Evolutionary conservation across 140 eudicot species (phyloP).

Genomic region (Anethum foeniculum): DNA sequence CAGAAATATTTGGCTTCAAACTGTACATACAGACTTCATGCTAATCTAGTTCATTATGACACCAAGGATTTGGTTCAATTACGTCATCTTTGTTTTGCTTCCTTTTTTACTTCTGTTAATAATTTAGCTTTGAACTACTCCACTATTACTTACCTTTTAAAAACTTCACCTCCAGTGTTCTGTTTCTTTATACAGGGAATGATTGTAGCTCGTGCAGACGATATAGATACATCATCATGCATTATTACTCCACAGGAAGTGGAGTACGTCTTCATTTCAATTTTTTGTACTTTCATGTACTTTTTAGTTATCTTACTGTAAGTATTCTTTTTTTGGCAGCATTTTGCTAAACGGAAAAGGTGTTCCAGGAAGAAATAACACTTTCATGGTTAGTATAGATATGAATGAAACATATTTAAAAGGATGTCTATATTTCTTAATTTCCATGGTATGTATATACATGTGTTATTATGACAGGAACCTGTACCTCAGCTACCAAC

Average conservation of each 20-base stretch:
- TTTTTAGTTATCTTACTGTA: slow-evolving; percentile 1
- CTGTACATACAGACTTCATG: neutral
- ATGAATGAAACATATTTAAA: neutral
- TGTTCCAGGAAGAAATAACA: slow-evolving; percentile 29
- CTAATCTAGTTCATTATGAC: neutral
- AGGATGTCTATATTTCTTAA: neutral
- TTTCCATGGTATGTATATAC: slow-evolving; percentile 10
- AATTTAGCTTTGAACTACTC: neutral
- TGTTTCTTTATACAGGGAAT: slow-evolving; percentile 38
- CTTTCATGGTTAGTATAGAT: slow-evolving; percentile 33
- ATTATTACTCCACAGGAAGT: slow-evolving; percentile 35
- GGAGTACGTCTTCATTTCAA: slow-evolving; percentile 21
- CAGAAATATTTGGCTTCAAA: neutral
- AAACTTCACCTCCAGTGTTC: neutral
- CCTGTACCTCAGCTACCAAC: slow-evolving; percentile 46
- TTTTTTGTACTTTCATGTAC: neutral
- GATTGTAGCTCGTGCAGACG: slow-evolving; percentile 36
- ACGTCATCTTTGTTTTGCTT: neutral
- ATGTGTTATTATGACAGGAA: slow-evolving; percentile 22
- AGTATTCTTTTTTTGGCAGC: slow-evolving; percentile 19
- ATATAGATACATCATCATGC: slow-evolving; percentile 47
- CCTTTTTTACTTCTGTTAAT: neutral
- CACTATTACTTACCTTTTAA: too few relatives aligned
- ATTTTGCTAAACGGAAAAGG: slow-evolving; percentile 35
- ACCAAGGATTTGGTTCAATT: neutral